Base-by-base conservation (phyloP, 805 yeast species). In the Pichia pseudocactophila region DNA sequence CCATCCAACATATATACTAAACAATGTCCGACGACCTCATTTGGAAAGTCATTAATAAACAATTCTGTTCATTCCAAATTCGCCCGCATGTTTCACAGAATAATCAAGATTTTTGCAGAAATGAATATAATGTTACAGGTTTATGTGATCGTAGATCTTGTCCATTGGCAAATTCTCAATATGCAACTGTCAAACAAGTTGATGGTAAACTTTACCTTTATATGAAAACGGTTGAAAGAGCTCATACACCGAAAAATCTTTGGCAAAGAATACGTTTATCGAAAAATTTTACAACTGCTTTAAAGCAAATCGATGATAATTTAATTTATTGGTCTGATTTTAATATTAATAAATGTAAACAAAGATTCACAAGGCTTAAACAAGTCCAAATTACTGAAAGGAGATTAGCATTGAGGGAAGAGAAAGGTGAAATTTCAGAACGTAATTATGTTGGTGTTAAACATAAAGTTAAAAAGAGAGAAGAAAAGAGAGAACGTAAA, bases 161-260 rank as follows among this genome's bases (percentile, higher is more conserved):
- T 62, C 99, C 99, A 2, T 68, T 92, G 47, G 99, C 99, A 20
- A 92, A 87, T 61, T 85, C 95, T 15, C 76, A 84, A 56, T 86
- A 86, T 64, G 95, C 96, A 27, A 86, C 96, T 1, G 85, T 86
- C 36, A 82, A 85, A 57, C 80, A 76, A 52, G 71, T 82, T 25
- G 86, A 82, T 50, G 96, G 95, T 7, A 76, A 76, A 58, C 65
- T 87, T 37, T 86, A 85, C 55, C 66, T 86, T 30, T 92, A 92
- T 65, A 92, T 92, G 87, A 92, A 92, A 62, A 92, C 97, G 1
- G 95, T 94, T 1, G 99, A 92, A 68, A 79, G 99, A 66, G 94
- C 95, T 17, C 97, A 92, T 60, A 84, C 88, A 49, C 99, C 99
- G 12, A 78, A 84, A 35, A 82, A 83, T 55, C 68, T 86, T 61